phyloP scores from a whole-genome alignment of 2,329 filamentous ascomycete genomes.

The Leptographium galeiforme region DNA sequence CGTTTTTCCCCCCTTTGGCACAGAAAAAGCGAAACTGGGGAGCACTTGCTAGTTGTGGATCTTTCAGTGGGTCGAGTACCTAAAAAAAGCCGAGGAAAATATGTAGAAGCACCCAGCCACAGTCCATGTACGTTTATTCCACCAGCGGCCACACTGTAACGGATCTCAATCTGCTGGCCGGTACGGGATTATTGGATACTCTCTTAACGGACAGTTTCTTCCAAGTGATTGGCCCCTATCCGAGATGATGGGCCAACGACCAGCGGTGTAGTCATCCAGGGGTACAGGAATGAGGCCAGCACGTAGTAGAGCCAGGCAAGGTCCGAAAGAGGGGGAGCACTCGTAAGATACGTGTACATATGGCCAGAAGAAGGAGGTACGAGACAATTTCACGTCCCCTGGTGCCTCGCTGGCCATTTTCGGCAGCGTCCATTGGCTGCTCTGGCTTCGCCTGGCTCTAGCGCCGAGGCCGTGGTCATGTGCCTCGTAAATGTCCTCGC shows the following conservation, averaged over 20 bases:
- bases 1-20: slow-evolving; percentile 1
- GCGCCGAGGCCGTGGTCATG: neutral
- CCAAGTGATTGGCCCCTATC: neutral
- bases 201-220: neutral
- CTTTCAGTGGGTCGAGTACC: slow-evolving; percentile 6
- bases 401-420: no score
- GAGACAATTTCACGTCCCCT: neutral
- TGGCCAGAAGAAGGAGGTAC: neutral
- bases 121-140: neutral
- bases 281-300: neutral
- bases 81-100: slow-evolving; percentile 4
- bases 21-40: slow-evolving; percentile 1
- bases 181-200: neutral
- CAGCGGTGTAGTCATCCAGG: neutral
- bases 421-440: no score
- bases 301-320: neutral
- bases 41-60: slow-evolving; percentile 4
- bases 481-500: neutral
- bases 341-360: neutral
- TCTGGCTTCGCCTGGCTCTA: neutral
- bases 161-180: neutral
- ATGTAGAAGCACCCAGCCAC: neutral
- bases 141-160: neutral
- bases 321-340: neutral
- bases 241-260: neutral